Percentiles rank a stretch among this genome's conserved stretches.
These are phyloP conservation scores for Xylaria palmicola DNA, from an alignment of 495 filamentous ascomycete species.

Conservation along the genomic window DNA sequence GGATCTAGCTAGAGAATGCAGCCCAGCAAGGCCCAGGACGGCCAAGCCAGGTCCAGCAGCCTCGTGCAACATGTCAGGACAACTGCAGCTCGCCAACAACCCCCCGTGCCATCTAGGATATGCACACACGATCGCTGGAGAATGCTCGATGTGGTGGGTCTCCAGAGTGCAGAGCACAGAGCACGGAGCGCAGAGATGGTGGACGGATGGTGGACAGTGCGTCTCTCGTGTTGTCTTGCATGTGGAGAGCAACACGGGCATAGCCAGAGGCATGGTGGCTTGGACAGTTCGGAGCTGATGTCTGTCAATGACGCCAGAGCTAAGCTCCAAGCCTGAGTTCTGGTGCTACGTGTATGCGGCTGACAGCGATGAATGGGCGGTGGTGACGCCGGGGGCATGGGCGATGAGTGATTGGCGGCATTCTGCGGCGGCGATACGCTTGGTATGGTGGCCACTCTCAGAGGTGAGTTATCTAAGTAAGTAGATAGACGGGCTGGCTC, in stretches of 20 bases:
- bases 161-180: neutral
- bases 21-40: neutral
- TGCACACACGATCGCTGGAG: neutral
- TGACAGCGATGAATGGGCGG: neutral
- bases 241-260: neutral
- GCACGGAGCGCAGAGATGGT: no score
- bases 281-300: neutral
- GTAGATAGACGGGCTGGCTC: no score
- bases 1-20: neutral
- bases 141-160: neutral
- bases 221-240: neutral
- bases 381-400: neutral
- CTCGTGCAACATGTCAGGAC: constrained; percentile 2
- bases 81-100: neutral
- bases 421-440: neutral
- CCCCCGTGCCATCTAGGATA: neutral
- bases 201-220: no score
- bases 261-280: neutral
- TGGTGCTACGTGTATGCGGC: constrained; percentile 1
- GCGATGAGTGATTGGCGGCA: neutral
- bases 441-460: neutral
- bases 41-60: constrained; percentile 6
- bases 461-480: no score
- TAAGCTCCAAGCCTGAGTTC: neutral
- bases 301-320: neutral